Evolutionary conservation across 2,329 filamentous ascomycete species (phyloP).

Genomic region (Aspergillus tubingensis): DNA sequence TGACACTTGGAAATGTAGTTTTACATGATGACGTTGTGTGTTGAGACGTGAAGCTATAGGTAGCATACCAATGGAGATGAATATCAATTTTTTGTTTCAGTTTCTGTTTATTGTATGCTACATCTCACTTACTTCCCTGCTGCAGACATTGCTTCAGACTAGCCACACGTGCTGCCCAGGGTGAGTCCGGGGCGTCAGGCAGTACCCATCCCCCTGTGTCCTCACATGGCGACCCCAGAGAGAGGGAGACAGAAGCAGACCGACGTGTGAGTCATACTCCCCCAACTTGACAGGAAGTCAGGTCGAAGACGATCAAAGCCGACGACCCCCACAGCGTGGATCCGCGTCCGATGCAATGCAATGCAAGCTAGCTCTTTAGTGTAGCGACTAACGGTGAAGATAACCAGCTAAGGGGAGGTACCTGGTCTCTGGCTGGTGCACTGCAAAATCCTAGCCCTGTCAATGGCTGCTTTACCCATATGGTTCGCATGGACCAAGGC

Average conservation of each 20-base stretch:
- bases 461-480: slow-evolving; percentile 5
- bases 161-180: not conserved
- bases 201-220: slow-evolving; percentile 9
- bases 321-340: slow-evolving; percentile 9
- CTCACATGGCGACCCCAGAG: not conserved
- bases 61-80: slow-evolving; percentile 6
- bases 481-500: slow-evolving; percentile 4
- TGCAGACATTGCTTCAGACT: not conserved
- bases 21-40: slow-evolving; percentile 7
- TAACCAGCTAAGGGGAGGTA: not conserved
- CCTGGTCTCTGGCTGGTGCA: not conserved
- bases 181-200: slow-evolving; percentile 6
- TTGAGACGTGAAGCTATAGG: slow-evolving; percentile 1
- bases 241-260: not conserved
- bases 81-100: not conserved
- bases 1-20: not conserved
- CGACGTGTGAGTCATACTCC: slow-evolving; percentile 11
- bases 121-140: not conserved
- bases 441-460: not conserved
- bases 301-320: slow-evolving; percentile 5
- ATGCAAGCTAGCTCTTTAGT: slow-evolving; percentile 16
- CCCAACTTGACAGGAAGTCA: not conserved
- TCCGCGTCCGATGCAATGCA: slow-evolving; percentile 16
- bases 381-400: slow-evolving; percentile 1
- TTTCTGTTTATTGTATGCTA: not conserved